Base-by-base conservation (phyloP, 495 filamentous ascomycete species). In the Penicillium waksmanii region DNA sequence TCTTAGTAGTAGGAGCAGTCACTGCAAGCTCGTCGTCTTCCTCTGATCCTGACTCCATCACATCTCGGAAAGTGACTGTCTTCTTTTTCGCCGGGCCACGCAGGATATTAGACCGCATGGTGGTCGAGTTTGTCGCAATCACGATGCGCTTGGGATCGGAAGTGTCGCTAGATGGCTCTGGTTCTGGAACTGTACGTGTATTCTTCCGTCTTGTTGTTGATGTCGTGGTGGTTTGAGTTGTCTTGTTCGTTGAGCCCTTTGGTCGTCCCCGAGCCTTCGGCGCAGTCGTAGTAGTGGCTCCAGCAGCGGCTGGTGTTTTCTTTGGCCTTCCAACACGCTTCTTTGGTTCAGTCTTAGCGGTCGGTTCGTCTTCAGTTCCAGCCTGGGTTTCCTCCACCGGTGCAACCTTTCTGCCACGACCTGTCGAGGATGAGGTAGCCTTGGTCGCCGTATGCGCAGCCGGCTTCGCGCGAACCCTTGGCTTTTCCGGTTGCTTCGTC, bases 61-160 rank as follows among this genome's bases (percentile, higher is more conserved):
- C 47, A 48, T 82, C 79, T 58, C 78, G 72, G 58, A 85, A 85
- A 5, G 80, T 83, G 31, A 85, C 82, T 19, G 69, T 82, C 63
- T 85, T 85, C 69, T 78, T 82, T 46, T 79, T 77, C 1, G 76
- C 77, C 12, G 74, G 73, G 3, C 74, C 75, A 12, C 70, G 72
- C 38, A 76, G 55, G n/a, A 77, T 47, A 53, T 77, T 77, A 25
- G 76, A 75, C 8, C 71, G 68, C 60, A 73, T 66, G 0, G 55
- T 51, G 12, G 66, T 66, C 7, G 77, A 76, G 27, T 70, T 70
- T 0, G 71, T 76, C 13, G 69, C 55, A 47, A 76, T 68, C 13
- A 58, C 56, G 10, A 75, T 66, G 8, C 67, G 63, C 46, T 49
- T 70, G 0, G 65, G 60, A 3, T 61, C 60, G n/a, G 63, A 43